These are phyloP conservation scores for Candolleomyces aberdarensis DNA, from an alignment of 768 basidiomycete species.

Conservation along the genomic window DNA sequence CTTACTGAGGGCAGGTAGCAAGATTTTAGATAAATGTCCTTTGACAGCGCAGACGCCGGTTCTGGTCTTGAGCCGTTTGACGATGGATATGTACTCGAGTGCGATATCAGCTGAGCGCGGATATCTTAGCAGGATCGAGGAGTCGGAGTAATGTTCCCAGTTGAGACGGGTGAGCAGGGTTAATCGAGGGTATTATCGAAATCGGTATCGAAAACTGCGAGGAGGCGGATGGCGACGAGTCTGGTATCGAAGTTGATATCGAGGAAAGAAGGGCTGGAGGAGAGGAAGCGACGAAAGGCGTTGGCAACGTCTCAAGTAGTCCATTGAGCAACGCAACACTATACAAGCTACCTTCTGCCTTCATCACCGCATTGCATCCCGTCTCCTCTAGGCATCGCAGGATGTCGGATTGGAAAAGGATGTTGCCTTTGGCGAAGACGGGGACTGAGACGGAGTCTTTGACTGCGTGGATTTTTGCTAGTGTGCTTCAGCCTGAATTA, in stretches of 20 bases:
- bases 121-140: conserved; percentile 41
- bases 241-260: too few species aligned
- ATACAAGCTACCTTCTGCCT: conserved; percentile 91
- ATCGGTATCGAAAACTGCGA: conserved; percentile 9
- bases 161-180: conserved; percentile 15
- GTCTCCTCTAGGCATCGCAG: conserved; percentile 76
- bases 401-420: conserved; percentile 85
- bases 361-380: conserved; percentile 91
- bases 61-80: conserved; percentile 61
- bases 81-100: conserved; percentile 83
- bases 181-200: conserved; percentile 1
- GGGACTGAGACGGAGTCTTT: conserved; percentile 88
- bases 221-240: too few species aligned
- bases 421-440: conserved; percentile 96
- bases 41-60: conserved; percentile 79
- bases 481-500: conserved; percentile 74
- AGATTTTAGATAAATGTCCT: conserved; percentile 90
- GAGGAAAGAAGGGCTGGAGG: too few species aligned
- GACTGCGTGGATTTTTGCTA: conserved; percentile 88
- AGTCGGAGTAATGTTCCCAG: too few species aligned
- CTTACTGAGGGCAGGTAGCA: conserved; percentile 68
- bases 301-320: conserved; percentile 16
- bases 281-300: background rate
- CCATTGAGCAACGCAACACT: conserved; percentile 78
- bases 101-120: conserved; percentile 67